phyloP scores from a whole-genome alignment of 257 asterid species.

The Apocynum venetum region DNA sequence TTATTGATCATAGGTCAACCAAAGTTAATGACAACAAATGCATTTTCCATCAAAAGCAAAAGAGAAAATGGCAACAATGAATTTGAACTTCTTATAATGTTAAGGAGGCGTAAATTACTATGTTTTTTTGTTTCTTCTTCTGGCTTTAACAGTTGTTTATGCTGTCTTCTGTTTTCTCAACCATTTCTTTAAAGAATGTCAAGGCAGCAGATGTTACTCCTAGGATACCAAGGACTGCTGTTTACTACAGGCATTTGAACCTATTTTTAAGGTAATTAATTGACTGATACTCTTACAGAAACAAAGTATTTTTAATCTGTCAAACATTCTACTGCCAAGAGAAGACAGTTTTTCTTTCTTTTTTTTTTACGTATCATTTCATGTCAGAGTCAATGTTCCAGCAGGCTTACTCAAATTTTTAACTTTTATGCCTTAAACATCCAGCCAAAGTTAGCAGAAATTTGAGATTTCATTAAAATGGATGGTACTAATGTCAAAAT shows the following conservation, averaged over 20 bases:
- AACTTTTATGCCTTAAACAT: background rate
- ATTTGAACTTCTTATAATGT: conserved; percentile 5
- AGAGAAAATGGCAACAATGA: background rate
- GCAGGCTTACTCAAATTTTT: background rate
- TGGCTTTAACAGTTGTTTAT: conserved; percentile 4
- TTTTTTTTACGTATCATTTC: background rate
- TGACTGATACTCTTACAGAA: conserved; percentile 6
- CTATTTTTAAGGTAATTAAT: background rate
- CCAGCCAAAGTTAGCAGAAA: background rate
- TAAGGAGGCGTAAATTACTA: background rate
- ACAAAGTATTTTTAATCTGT: background rate
- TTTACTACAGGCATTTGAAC: background rate
- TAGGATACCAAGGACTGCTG: background rate
- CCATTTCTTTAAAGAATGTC: background rate
- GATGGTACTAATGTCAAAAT: background rate
- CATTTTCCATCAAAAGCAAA: background rate
- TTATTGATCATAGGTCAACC: conserved; percentile 52
- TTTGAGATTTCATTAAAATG: background rate
- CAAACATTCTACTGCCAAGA: background rate
- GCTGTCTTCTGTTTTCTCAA: background rate
- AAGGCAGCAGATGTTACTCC: background rate
- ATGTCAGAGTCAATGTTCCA: background rate
- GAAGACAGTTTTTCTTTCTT: background rate
- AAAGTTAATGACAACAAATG: conserved; percentile 5
- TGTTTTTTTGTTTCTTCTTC: background rate